Conservation (phyloP, 2,329 filamentous ascomycete species). For the Orbilia javanica region DNA sequence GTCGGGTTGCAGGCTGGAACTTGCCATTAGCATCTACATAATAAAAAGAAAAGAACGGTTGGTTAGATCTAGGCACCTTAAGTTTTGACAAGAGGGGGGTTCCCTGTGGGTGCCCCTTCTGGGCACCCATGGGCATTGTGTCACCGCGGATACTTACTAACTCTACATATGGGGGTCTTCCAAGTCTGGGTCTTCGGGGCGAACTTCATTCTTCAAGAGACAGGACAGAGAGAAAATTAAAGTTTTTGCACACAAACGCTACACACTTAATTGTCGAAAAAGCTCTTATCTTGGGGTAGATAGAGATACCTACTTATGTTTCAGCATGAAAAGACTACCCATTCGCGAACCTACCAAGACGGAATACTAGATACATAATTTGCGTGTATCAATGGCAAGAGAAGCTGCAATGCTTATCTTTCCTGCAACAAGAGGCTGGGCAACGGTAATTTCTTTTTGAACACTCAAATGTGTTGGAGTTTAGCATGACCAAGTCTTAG, state of each 20-base stretch:
- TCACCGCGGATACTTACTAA: slow-evolving; percentile 14
- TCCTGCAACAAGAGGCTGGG: neutral
- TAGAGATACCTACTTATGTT: neutral
- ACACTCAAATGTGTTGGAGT: slow-evolving; percentile 31
- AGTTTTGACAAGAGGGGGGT: slow-evolving; percentile 23
- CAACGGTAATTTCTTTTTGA: slow-evolving; percentile 10
- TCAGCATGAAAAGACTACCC: slow-evolving; percentile 7
- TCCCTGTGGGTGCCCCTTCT: slow-evolving; percentile 40
- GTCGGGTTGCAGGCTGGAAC: slow-evolving; percentile 29
- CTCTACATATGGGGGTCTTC: slow-evolving; percentile 9
- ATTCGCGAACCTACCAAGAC: slow-evolving; percentile 16
- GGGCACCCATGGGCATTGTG: slow-evolving; percentile 37
- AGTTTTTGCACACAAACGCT: neutral
- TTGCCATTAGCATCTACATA: slow-evolving; percentile 9
- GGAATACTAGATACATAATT: slow-evolving; percentile 9
- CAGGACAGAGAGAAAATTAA: neutral
- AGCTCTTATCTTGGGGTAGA: neutral
- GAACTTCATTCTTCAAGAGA: neutral
- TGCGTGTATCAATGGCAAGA: slow-evolving; percentile 3
- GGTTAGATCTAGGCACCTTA: slow-evolving; percentile 33
- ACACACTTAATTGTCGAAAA: neutral
- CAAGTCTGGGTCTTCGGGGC: neutral
- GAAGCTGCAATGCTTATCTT: slow-evolving; percentile 12
- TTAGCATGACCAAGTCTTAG: slow-evolving; percentile 19
- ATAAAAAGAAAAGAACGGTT: slow-evolving; percentile 34